Evolutionary conservation across 371 early-diverging fungal genomes (phyloP).

Genomic region (Saksenaea vasiformis): DNA sequence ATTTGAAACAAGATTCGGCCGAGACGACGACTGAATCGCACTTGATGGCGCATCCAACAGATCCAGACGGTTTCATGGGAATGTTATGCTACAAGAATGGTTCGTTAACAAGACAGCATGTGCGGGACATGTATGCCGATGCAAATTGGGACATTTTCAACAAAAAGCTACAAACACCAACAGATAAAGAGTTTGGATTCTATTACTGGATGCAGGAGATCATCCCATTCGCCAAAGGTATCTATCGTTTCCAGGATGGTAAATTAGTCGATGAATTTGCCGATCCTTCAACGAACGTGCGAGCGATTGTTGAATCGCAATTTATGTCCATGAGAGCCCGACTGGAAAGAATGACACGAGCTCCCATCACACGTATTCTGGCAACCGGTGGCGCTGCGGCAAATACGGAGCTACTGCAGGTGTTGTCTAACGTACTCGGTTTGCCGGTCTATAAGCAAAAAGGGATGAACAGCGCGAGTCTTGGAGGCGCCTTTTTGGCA

Average conservation of each 20-base stretch:
- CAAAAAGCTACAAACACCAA: constrained; percentile 27
- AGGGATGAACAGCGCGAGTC: constrained; percentile 48
- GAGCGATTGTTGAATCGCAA: constrained; percentile 77
- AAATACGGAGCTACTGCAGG: constrained; percentile 57
- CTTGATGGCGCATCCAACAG: constrained; percentile 75
- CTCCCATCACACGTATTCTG: constrained; percentile 43
- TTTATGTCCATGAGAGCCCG: constrained; percentile 71
- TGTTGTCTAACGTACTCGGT: constrained; percentile 73
- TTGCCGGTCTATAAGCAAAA: constrained; percentile 60
- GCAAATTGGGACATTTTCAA: constrained; percentile 68
- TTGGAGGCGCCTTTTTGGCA: constrained; percentile 51
- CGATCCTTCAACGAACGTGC: constrained; percentile 44
- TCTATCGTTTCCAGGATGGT: constrained; percentile 64
- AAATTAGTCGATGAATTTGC: constrained; percentile 53
- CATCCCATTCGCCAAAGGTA: constrained; percentile 72
- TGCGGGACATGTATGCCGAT: constrained; percentile 60
- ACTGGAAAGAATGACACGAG: constrained; percentile 33
- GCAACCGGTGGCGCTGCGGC: constrained; percentile 80
- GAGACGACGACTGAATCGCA: constrained; percentile 58
- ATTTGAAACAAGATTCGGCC: constrained; percentile 49
- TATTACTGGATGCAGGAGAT: constrained; percentile 79
- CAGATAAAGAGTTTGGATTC: constrained; percentile 55
- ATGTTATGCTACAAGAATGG: constrained; percentile 88
- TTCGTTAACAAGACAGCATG: constrained; percentile 71
- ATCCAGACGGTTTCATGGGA: constrained; percentile 61